These are phyloP conservation scores for Leptographium flavum DNA, from an alignment of 2,329 filamentous ascomycete species.

Conservation along the genomic window DNA sequence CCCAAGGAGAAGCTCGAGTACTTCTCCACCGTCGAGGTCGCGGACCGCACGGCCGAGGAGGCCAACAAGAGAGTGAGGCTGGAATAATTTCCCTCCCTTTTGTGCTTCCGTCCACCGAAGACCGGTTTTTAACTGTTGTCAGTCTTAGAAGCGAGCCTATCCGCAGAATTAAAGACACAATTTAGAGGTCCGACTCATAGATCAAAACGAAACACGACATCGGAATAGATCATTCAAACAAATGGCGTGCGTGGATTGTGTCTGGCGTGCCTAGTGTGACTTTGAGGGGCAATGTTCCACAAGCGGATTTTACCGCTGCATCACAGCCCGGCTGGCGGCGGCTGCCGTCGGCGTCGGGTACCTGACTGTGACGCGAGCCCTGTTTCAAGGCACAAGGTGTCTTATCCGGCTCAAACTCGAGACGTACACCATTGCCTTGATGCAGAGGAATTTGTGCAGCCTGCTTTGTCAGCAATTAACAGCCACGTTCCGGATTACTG, in stretches of 20 bases:
- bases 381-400: no score
- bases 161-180: neutral
- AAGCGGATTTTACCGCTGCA: no score
- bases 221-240: neutral
- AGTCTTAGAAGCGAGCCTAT: neutral
- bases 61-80: conserved; percentile 4
- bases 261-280: no score
- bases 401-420: neutral
- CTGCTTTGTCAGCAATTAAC: neutral
- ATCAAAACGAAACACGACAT: neutral
- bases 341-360: no score
- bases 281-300: no score
- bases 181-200: no score
- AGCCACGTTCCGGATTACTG: neutral
- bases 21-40: conserved; percentile 22
- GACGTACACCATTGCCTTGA: neutral
- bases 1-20: conserved; percentile 36
- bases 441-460: neutral
- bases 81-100: neutral
- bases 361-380: no score
- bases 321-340: no score
- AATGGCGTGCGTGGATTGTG: no score
- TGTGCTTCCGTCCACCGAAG: neutral
- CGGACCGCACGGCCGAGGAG: conserved; percentile 16
- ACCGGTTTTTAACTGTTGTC: conserved; percentile 1